Evolutionary conservation across 306 rosid species (phyloP), one percentile per base, ranked within the genome.

Genomic region (Astragalus membranaceus): DNA sequence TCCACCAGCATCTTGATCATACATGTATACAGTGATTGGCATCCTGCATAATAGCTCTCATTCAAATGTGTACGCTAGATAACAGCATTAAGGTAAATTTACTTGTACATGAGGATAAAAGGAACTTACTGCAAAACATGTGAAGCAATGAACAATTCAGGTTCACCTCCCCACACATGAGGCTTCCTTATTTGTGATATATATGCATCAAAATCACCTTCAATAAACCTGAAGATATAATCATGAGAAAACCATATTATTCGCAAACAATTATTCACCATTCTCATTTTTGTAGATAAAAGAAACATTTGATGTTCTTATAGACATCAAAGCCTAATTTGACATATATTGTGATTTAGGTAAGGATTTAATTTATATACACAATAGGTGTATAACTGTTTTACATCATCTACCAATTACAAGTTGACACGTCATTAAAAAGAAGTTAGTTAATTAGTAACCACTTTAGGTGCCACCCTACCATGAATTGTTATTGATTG

Each of bases 91-190:
- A 75, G 64, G 64, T 15, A 35, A 70, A 60, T 41, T 59, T 36
- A 66, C 49, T 12, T 4, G 62, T 12, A 48, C 62, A 42, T 55
- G 33, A 64, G 62, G 71, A 55, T 69, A 67, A 63, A 37, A 56
- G 12, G 20, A 66, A 69, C 90, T 80, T 63, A 94, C 98, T 57
- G 77, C 75, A 94, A 90, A 78, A 94, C 95, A 75, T 87, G 98
- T 4, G 98, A 94, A 53, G 96, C 96, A 87, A 94, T 88, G 83
- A 94, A 83, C 61, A 94, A 73, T 70, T 94, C 98, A 4, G 98
- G 96, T 73, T 94, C 98, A 9, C 98, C 98, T 61, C 98, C 98
- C 98, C 98, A 94, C 48, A 94, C 86, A 46, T 90, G 90, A 16
- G 95, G 83, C 80, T 84, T 83, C 79, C 96, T 85, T 59, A 94